These are phyloP conservation scores for Hypoxylon sp. DNA, from an alignment of 2,329 filamentous ascomycete genomes.

Conservation along the genomic window DNA sequence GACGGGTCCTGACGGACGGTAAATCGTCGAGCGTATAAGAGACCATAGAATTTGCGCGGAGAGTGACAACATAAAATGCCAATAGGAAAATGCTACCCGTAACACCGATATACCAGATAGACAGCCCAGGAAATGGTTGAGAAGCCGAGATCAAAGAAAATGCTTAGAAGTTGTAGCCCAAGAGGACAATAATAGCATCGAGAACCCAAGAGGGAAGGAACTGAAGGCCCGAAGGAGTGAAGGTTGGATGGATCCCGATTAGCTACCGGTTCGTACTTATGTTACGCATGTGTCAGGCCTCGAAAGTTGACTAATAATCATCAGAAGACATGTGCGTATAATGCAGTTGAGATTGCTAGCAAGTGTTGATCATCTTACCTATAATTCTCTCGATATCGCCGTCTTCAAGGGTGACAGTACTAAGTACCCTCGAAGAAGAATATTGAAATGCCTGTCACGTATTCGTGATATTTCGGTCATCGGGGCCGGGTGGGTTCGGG, in stretches of 20 bases:
- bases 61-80: conserved; percentile 23
- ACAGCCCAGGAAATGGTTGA: conserved; percentile 5
- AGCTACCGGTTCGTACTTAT: conserved; percentile 5
- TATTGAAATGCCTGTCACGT: conserved; percentile 18
- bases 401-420: conserved; percentile 15
- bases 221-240: background rate
- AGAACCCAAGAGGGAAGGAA: conserved; percentile 1
- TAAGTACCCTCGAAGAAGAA: conserved; percentile 20
- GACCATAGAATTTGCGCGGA: background rate
- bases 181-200: background rate
- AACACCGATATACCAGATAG: conserved; percentile 6
- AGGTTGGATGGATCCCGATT: background rate
- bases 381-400: background rate
- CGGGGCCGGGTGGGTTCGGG: conserved; percentile 50
- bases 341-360: conserved; percentile 6
- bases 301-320: conserved; percentile 14
- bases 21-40: conserved; percentile 4
- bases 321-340: conserved; percentile 27
- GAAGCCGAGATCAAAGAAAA: conserved; percentile 13
- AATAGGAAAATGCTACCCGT: conserved; percentile 21
- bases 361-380: conserved; percentile 29
- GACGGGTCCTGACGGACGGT: conserved; percentile 14
- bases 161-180: conserved; percentile 11
- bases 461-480: conserved; percentile 37
- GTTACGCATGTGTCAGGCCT: conserved; percentile 5